A percentile compares a stretch with the other conserved stretches of the same genome.
phyloP scores from a whole-genome alignment of 371 early-diverging fungal species.

The Conidiobolus incongruus region DNA sequence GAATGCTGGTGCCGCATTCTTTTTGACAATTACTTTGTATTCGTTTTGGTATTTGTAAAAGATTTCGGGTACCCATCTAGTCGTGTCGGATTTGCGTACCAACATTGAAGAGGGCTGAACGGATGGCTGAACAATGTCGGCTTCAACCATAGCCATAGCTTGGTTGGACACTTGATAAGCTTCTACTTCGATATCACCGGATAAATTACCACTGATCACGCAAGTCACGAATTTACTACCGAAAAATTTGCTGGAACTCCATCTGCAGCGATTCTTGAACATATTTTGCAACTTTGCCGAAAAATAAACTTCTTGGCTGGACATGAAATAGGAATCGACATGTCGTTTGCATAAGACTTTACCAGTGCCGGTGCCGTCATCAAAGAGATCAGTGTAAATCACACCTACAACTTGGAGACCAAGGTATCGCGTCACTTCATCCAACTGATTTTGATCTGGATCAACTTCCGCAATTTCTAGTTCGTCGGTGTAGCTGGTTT shows the following conservation, averaged over 20 bases:
- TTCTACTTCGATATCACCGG: conserved; percentile 65
- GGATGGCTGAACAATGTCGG: conserved; percentile 79
- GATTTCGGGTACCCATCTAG: conserved; percentile 86
- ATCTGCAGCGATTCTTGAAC: conserved; percentile 46
- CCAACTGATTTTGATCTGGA: conserved; percentile 29
- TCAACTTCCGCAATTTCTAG: conserved; percentile 31
- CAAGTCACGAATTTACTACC: conserved; percentile 87
- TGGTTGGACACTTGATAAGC: conserved; percentile 89
- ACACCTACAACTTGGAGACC: conserved; percentile 70
- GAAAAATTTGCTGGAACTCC: conserved; percentile 51
- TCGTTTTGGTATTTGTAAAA: conserved; percentile 89
- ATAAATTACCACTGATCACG: conserved; percentile 61
- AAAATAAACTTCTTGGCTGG: conserved; percentile 78
- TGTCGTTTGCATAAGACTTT: conserved; percentile 76
- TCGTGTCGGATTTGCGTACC: conserved; percentile 48
- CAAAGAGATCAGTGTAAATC: conserved; percentile 85
- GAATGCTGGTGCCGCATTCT: conserved; percentile 76
- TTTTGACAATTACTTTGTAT: conserved; percentile 66
- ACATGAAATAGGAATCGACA: conserved; percentile 81
- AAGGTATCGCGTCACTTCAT: conserved; percentile 43
- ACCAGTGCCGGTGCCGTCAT: conserved; percentile 61
- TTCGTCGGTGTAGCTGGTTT: conserved; percentile 64
- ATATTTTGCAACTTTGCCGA: conserved; percentile 73
- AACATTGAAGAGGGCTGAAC: conserved; percentile 70
- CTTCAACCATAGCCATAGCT: conserved; percentile 75